Evolutionary conservation across 441 rosid genomes (phyloP).

Genomic region (California macrophylla): DNA sequence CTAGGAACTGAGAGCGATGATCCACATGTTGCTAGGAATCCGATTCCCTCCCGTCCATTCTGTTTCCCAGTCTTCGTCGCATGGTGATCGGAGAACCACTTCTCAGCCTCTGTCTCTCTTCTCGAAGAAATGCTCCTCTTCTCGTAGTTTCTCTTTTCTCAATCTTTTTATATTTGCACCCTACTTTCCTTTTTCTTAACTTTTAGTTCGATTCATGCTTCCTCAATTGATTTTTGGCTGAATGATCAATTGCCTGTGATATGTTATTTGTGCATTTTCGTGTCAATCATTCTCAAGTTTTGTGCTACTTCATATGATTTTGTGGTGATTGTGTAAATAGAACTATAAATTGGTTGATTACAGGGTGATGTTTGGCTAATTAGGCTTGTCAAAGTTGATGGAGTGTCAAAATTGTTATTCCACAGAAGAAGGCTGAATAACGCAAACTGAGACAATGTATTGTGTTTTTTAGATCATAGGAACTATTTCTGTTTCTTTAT

Average conservation of each 20-base stretch:
- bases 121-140: constrained; percentile 35
- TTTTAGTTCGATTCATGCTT: background rate
- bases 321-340: background rate
- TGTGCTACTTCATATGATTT: background rate
- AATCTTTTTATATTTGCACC: background rate
- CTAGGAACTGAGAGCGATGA: constrained; percentile 29
- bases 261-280: background rate
- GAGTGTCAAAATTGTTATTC: background rate
- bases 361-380: background rate
- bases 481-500: background rate
- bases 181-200: background rate
- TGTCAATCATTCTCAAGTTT: background rate
- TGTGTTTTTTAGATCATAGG: background rate
- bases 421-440: background rate
- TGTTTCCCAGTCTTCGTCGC: constrained; percentile 23
- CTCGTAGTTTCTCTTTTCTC: constrained; percentile 33
- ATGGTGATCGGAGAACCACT: constrained; percentile 37
- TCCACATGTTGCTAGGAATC: constrained; percentile 40
- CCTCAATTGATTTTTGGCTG: background rate
- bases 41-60: constrained; percentile 40
- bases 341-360: background rate
- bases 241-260: background rate
- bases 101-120: constrained; percentile 34
- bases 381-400: background rate
- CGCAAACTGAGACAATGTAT: too few species aligned